A percentile compares a stretch with the other conserved stretches of the same genome.
These are phyloP conservation scores for Clarireedia paspali DNA, from an alignment of 2,329 filamentous ascomycete species.

Conservation along the genomic window DNA sequence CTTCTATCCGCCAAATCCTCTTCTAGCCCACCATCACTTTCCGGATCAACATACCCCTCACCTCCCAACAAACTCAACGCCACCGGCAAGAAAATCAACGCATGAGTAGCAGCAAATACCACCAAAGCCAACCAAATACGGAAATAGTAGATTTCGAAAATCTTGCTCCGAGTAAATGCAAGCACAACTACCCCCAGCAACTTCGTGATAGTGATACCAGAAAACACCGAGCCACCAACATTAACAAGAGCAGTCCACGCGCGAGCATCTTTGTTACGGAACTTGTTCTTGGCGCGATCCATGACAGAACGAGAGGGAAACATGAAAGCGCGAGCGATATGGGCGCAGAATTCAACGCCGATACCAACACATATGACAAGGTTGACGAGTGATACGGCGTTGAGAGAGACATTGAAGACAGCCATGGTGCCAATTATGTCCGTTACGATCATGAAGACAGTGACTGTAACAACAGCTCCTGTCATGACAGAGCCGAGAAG, in stretches of 20 bases:
- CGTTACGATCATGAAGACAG: conserved; percentile 86
- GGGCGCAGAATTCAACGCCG: conserved; percentile 93
- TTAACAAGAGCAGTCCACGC: conserved; percentile 93
- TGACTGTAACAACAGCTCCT: conserved; percentile 72
- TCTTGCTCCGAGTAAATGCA: conserved; percentile 93
- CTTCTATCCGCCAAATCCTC: conserved; percentile 76
- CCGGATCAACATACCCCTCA: conserved; percentile 78
- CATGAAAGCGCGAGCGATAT: conserved; percentile 92
- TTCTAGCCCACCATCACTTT: conserved; percentile 80
- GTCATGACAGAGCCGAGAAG: conserved; percentile 81
- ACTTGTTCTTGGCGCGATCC: conserved; percentile 69
- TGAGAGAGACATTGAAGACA: conserved; percentile 77
- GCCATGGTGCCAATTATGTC: conserved; percentile 97
- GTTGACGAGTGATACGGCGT: conserved; percentile 92
- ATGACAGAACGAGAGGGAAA: conserved; percentile 80
- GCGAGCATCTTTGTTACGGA: conserved; percentile 74
- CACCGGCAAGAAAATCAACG: conserved; percentile 85
- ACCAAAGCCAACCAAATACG: conserved; percentile 91
- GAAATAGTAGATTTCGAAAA: conserved; percentile 99
- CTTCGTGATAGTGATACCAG: conserved; percentile 93
- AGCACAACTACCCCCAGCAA: conserved; percentile 85
- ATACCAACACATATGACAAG: conserved; percentile 96
- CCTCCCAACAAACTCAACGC: conserved; percentile 80
- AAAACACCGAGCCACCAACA: conserved; percentile 90
- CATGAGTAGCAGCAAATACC: conserved; percentile 79